A percentile compares a stretch with the other conserved stretches of the same genome.
Conservation (phyloP, 1,284 basidiomycete species). For the Microbotryomycetes sp. region DNA sequence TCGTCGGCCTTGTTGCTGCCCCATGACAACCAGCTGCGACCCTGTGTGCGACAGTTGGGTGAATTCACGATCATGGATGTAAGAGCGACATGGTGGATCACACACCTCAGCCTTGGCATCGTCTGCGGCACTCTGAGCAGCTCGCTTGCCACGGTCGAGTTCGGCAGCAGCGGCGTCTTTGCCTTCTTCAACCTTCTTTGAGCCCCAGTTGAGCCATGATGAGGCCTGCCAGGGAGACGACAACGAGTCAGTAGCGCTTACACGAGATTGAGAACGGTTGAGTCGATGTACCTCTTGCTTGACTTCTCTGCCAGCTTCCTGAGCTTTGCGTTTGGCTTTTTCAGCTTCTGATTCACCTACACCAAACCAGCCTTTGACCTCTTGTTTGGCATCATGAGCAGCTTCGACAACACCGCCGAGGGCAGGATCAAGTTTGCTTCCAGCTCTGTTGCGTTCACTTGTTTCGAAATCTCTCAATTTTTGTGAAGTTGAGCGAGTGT, state of each 20-base stretch:
- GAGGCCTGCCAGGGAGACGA: not conserved
- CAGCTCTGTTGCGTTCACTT: not conserved
- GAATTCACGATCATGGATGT: not conserved
- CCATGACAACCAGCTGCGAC: conserved; percentile 19
- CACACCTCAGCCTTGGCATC: conserved; percentile 13
- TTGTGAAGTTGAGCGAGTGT: not conserved
- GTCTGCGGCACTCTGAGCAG: not conserved
- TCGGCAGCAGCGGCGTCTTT: conserved; percentile 8
- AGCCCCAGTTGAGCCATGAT: conserved; percentile 22
- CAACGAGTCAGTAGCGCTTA: not conserved
- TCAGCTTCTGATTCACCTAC: not conserved
- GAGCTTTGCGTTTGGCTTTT: not conserved
- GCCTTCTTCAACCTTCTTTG: conserved; percentile 14
- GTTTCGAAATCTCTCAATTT: not conserved
- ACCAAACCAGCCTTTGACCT: not conserved
- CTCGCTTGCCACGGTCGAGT: not conserved
- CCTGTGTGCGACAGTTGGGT: not conserved
- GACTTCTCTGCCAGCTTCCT: not conserved
- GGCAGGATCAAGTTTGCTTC: not conserved
- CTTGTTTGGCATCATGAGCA: not conserved
- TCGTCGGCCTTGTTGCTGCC: conserved; percentile 12
- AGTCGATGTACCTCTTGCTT: conserved; percentile 12
- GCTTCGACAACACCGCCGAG: not conserved
- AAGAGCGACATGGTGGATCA: not conserved
- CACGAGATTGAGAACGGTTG: too few relatives aligned